A percentile compares a stretch with the other conserved stretches of the same genome.
Evolutionary conservation across 768 basidiomycete species (phyloP).

Genomic region (Pulveroboletus sp.): DNA sequence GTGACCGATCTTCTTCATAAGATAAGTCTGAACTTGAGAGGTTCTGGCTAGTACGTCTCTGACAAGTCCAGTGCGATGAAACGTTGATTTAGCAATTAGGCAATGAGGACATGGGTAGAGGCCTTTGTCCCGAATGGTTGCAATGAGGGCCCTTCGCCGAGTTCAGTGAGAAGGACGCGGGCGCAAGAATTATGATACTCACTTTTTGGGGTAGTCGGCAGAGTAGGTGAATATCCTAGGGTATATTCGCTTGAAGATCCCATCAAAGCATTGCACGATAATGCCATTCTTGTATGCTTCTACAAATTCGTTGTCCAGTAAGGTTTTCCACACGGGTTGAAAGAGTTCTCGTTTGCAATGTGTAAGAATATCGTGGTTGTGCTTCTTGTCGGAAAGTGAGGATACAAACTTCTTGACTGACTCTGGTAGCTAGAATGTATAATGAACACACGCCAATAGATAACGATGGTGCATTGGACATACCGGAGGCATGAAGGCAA

Average conservation of each 20-base stretch:
- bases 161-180: too few relatives aligned
- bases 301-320: too few relatives aligned
- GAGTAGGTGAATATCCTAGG: neutral
- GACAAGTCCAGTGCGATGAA: too few relatives aligned
- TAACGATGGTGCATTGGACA: neutral
- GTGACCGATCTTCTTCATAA: too few relatives aligned
- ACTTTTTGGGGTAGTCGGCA: constrained; percentile 3
- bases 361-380: neutral
- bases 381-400: neutral
- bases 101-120: too few relatives aligned
- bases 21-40: too few relatives aligned
- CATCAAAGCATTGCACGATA: neutral
- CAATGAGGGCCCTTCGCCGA: neutral
- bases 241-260: neutral
- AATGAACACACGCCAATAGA: too few relatives aligned
- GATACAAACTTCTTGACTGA: neutral
- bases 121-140: too few relatives aligned
- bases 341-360: constrained; percentile 2
- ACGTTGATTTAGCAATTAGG: too few relatives aligned
- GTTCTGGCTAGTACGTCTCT: too few relatives aligned
- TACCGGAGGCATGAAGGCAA: constrained; percentile 3
- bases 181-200: too few relatives aligned
- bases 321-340: too few relatives aligned
- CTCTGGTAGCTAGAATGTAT: neutral
- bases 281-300: neutral